phyloP scores from a whole-genome alignment of 108 stramenopile genomes.

The Nannochloropsis gaditana region DNA sequence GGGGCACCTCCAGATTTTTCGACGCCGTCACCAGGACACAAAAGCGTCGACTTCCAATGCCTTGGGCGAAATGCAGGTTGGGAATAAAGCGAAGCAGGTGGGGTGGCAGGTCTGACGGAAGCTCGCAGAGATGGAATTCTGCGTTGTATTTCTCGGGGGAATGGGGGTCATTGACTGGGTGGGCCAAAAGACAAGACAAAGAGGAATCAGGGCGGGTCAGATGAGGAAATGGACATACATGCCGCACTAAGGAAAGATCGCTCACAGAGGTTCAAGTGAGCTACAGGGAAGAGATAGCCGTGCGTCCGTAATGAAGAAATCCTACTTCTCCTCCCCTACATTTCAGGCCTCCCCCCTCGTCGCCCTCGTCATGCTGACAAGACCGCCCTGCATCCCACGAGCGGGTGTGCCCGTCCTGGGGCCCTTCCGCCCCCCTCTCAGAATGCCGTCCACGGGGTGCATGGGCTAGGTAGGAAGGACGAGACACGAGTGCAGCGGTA shows the following conservation, averaged over 20 bases:
- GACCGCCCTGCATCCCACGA: no score
- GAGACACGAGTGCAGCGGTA: no score
- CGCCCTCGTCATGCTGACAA: not conserved
- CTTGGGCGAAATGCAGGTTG: not conserved
- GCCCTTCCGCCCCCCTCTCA: no score
- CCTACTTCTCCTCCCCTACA: not conserved
- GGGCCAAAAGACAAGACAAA: not conserved
- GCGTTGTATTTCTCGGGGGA: not conserved
- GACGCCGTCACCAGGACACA: not conserved
- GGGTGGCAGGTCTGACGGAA: not conserved
- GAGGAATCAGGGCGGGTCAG: not conserved
- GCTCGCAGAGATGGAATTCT: conserved; percentile 6
- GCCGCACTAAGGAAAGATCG: no score
- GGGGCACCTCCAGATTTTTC: not conserved
- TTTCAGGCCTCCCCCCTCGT: not conserved
- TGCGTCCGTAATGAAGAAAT: not conserved
- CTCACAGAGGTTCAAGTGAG: no score
- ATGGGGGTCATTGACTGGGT: conserved; percentile 15
- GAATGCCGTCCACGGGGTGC: no score
- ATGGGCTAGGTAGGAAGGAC: no score
- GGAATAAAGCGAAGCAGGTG: conserved; percentile 13
- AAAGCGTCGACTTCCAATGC: not conserved
- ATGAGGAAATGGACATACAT: not conserved
- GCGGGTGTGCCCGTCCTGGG: no score
- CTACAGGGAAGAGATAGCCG: no score